These are phyloP conservation scores for Anisodus acutangulus DNA, from an alignment of 257 asterid species.

Conservation along the genomic window DNA sequence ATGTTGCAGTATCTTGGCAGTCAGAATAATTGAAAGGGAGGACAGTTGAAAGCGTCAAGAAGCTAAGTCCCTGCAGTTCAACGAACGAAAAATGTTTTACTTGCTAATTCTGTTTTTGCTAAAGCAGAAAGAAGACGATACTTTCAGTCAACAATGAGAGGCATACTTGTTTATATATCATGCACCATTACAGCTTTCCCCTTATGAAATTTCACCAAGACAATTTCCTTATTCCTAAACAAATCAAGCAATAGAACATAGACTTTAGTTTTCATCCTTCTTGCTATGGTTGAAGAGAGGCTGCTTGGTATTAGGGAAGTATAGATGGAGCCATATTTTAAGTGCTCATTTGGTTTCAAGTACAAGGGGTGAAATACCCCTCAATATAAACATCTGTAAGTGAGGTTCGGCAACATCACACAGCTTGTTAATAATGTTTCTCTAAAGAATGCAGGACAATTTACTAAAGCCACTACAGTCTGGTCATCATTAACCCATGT, in stretches of 20 bases:
- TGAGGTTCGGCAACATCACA: background rate
- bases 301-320: background rate
- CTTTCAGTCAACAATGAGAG: background rate
- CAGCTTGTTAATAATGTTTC: slow-evolving; percentile 5
- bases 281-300: background rate
- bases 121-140: background rate
- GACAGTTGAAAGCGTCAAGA: slow-evolving; percentile 44
- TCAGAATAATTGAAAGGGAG: slow-evolving; percentile 32
- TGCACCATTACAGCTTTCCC: background rate
- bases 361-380: background rate
- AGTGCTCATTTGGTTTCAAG: slow-evolving; percentile 8
- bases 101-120: background rate
- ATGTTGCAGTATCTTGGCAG: slow-evolving; percentile 33
- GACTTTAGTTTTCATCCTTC: background rate
- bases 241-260: background rate
- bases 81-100: background rate
- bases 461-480: background rate
- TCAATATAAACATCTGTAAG: background rate
- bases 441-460: background rate
- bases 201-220: background rate
- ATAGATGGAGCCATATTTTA: background rate
- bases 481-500: background rate
- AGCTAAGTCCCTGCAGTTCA: slow-evolving; percentile 42
- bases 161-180: background rate
- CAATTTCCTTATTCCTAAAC: background rate